Base-by-base conservation (phyloP, 202 grass and related monocot genomes). In the Setaria italica region DNA sequence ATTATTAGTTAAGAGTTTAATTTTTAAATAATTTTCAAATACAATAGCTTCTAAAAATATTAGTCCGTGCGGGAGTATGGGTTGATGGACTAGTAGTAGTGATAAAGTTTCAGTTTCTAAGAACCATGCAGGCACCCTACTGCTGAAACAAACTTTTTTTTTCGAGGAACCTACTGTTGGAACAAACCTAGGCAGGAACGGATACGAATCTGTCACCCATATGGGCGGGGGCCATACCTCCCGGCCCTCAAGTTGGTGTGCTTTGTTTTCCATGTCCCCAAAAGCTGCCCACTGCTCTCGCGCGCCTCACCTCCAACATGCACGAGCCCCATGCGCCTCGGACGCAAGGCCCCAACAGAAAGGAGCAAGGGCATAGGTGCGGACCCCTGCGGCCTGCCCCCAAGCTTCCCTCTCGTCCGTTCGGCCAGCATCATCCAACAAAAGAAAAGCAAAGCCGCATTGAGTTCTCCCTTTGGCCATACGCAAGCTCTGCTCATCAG, bases 261-360 rank as follows among this genome's bases (percentile, higher is more conserved):
- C 7, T 25, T 32, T 30, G 30, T 34, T 11, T 5, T 34, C 42
- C 13, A 3, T 78, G 65, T 37, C 14, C 65, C 84, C 84, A 16
- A 56, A 80, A 86, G 67, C 47, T 2, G 33, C 11, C 49, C 62
- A 65, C 33, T 25, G 51, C 57, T 60, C 35, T 37, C 35, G 51
- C 14, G 5, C 53, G 25, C 25, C 25, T 49, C 46, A 4, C 29
- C 35, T 37, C 35, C 72, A 55, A 45, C n/a, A 76, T 37, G 62
- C 10, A 79, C 3, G 57, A 13, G 6, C n/a, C 15, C 45, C 56
- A 33, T 67, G 60, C 37, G n/a, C 60, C 70, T 81, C 48, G 3
- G 58, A 62, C 58, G 58, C 21, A 54, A 54, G 43, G 76, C 76
- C 50, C 37, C 17, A 87, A 87, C 78, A 68, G 78, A 81, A 75